Base-by-base conservation (phyloP, 1,284 basidiomycete species). In the Meira miltonrushii region DNA sequence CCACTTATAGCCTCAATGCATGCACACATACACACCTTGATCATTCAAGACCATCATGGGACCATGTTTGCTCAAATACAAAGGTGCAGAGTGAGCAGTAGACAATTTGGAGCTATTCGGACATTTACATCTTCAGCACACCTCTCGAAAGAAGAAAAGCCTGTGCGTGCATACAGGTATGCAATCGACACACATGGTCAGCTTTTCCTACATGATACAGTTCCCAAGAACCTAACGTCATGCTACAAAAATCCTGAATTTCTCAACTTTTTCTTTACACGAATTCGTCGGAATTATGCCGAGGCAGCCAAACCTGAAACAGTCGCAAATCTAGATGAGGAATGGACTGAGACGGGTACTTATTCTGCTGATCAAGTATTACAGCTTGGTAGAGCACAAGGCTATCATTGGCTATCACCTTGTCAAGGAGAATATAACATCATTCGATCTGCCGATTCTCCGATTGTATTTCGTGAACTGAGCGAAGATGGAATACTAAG, bases 381-480 rank as follows among this genome's bases (percentile, higher is more conserved):
- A 7, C 8, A 46, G 12, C 38, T 19, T 2, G 59, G 55, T 5
- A 13, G 40, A 12, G 10, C 15, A 15, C 2, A 44, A 28, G 54
- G 54, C 7, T 58, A 58, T 28, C 39, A 13, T 21, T 58, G 59
- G 59, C 11, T 58, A 7, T 52, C 47, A 11, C 56, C 55, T 17
- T 58, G 59, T 44, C 47, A 50, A 39, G 58, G 58, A 9, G 59
- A 61, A 47, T n/a, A 33, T 33, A 61, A 61, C 39, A 53, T 61
- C 44, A 52, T 61, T 23, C 43, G 46, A 39, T 15, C 48, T 7
- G 47, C 39, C 12, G 54, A 43, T 13, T 57, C 37, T 7, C 55
- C 59, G 2, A 53, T 61, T 40, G 59, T 61, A 21, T 61, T 58
- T 39, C 39, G 59, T 10, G 59, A 58, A 17, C 25, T 58, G 9